Base-by-base conservation (phyloP, 78 protist genomes). In the Cavenderia fasciculata region DNA sequence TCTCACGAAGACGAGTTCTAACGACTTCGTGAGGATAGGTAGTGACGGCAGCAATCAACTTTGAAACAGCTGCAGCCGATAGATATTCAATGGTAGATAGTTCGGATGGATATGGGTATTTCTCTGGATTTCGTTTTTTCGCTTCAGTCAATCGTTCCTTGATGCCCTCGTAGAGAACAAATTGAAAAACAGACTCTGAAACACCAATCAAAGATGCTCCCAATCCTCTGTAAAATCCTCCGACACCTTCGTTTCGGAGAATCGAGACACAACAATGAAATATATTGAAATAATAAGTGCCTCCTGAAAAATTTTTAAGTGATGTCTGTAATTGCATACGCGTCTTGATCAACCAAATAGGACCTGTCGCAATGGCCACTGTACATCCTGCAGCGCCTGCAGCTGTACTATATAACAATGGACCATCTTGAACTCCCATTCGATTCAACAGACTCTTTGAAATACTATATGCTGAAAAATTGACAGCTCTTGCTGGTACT, bases 1-100 rank as follows among this genome's bases (percentile, higher is more conserved):
- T 68, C 56, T 93, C 95, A 54, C 95, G 47, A 44, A 93, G 8
- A 29, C 95, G 36, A 27, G 95, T 93, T 74, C 95, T 65, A 25
- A 87, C 38, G 2, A 93, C 95, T 77, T 93, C 95, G 43, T 93
- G 95, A 21, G 95, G 95, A 79, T 93, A 93, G 1, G 95, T 93
- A 2, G 79, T 21, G 0, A 65, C 72, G 3, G 94, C 86, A 8
- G 95, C 95, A 21, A 93, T 61, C 70, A 87, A 40, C 38, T 93
- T 93, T 2, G 90, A 44, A 0, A 34, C 33, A 86, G 73, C 84
- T n/a, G 94, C 93, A 2, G 92, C 75, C 12, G 59, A 33, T 14
- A 87, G n/a, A 77, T 88, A 87, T 68, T 87, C 89, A 31, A n/a
- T 12, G 14, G 94, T 79, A n/a, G 74, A 23, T 16, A 90, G 40